Evolutionary conservation across 768 basidiomycete species (phyloP).

Genomic region (Cubamyces sp.): DNA sequence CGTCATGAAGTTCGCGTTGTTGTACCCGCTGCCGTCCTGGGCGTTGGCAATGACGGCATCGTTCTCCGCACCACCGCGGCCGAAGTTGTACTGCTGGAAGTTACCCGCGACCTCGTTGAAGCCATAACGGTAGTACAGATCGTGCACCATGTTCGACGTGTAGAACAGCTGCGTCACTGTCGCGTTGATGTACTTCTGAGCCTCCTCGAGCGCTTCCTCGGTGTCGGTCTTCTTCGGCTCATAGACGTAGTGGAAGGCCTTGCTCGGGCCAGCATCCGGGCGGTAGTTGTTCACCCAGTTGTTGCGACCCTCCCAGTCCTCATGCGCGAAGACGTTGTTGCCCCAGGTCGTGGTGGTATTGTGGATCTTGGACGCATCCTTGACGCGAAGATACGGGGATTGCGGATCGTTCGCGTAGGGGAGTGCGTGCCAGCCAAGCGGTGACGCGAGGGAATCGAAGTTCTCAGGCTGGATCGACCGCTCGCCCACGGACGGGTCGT

Average conservation of each 20-base stretch:
- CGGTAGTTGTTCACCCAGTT: constrained; percentile 74
- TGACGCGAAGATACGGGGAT: constrained; percentile 29
- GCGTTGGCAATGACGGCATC: constrained; percentile 95
- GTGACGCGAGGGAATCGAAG: constrained; percentile 79
- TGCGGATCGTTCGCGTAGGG: constrained; percentile 73
- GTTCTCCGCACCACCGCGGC: constrained; percentile 80
- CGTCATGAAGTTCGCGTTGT: constrained; percentile 92
- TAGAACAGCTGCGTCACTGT: constrained; percentile 91
- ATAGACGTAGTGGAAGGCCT: constrained; percentile 76
- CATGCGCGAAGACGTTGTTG: constrained; percentile 92
- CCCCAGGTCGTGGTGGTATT: constrained; percentile 86
- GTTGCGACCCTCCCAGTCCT: constrained; percentile 85
- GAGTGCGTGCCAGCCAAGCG: constrained; percentile 90
- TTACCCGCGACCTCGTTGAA: constrained; percentile 92
- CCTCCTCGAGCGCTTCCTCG: constrained; percentile 65
- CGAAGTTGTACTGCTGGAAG: constrained; percentile 99
- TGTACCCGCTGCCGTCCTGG: constrained; percentile 92
- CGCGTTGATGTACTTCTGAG: constrained; percentile 82
- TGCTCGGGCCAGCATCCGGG: constrained; percentile 61
- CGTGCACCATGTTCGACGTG: constrained; percentile 80
- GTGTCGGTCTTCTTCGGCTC: constrained; percentile 61
- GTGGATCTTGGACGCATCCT: constrained; percentile 32
- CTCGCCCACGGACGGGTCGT: constrained; percentile 79
- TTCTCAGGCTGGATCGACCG: constrained; percentile 64
- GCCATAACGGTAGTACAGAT: constrained; percentile 81